phyloP scores from a whole-genome alignment of 176 grass and related monocot genomes.

The Zea luxurians region DNA sequence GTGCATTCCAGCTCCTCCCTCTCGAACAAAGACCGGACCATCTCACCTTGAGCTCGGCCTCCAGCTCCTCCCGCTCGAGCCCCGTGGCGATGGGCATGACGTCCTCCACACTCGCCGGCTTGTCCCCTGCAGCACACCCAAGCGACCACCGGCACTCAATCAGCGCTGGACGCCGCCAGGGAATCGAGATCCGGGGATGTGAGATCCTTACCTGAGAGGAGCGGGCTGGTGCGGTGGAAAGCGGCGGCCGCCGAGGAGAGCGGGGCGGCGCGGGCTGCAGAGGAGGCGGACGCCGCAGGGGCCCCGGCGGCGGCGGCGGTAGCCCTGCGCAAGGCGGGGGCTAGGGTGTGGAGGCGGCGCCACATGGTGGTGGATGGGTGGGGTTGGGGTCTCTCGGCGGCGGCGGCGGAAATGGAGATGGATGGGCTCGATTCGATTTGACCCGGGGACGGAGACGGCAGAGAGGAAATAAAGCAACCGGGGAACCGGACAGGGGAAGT shows the following conservation, averaged over 20 bases:
- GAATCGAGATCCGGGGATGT: conserved; percentile 37
- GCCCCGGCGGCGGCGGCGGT: neutral
- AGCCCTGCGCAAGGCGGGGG: conserved; percentile 50
- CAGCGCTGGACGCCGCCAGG: neutral
- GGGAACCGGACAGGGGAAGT: neutral
- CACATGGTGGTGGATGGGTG: conserved; percentile 50
- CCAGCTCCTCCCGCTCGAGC: conserved; percentile 78
- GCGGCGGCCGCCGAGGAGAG: conserved; percentile 42
- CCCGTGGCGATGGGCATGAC: conserved; percentile 88
- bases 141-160: neutral
- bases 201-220: conserved; percentile 61
- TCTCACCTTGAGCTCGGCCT: conserved; percentile 63
- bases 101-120: conserved; percentile 67
- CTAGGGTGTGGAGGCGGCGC: conserved; percentile 64
- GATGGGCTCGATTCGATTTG: conserved; percentile 41
- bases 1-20: conserved; percentile 9
- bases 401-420: conserved; percentile 2
- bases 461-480: neutral
- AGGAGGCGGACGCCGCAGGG: conserved; percentile 18
- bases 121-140: conserved; percentile 49
- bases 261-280: conserved; percentile 21
- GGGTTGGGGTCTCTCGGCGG: conserved; percentile 40
- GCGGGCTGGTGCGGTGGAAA: conserved; percentile 66
- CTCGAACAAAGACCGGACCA: neutral
- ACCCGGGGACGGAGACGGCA: neutral